Evolutionary conservation across 805 yeast genomes (phyloP), one percentile per base, ranked within the genome.

Genomic region (Wickerhamomyces kurtzmanii): DNA sequence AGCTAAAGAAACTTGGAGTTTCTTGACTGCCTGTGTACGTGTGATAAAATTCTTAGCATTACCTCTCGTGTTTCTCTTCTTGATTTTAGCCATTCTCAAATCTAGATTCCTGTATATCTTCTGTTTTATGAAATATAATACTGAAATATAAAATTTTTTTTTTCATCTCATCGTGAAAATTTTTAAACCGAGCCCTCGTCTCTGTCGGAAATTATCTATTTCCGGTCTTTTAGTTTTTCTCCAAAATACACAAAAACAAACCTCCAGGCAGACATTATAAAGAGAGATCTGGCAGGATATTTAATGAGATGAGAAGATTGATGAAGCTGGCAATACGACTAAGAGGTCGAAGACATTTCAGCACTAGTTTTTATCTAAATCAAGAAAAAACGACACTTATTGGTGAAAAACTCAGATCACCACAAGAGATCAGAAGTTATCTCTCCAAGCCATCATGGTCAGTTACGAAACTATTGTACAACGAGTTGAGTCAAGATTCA

Each of bases 11-110:
- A 91, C 80, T 58, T 91, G 98, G 37, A 91, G 64, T 52, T 79
- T 85, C 57, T 79, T 77, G 27, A 91, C 79, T 5, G 98, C 98
- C 55, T 85, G 96, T 1, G 96, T 79, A 59, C 98, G 73, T 25
- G 96, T 87, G 50, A 91, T 69, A 59, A 79, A 91, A 57, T 85
- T 83, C 60, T 78, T 83, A 37, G 96, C 95, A 45, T 83, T 84
- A 56, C 96, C 96, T 30, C 77, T 57, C 36, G 79, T 67, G 43
- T 86, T 84, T 62, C 68, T 86, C 77, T 76, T 85, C 68, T 79
- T 80, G 42, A 84, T 75, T 59, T 70, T 71, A 57, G 68, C 76
- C 75, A 68, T 58, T 25, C n/a, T n/a, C n/a, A n/a, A n/a, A n/a
- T n/a, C n/a, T n/a, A n/a, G n/a, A n/a, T n/a, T n/a, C n/a, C n/a